Conservation (phyloP, 805 yeast genomes). For the Priceomyces melissophilus region DNA sequence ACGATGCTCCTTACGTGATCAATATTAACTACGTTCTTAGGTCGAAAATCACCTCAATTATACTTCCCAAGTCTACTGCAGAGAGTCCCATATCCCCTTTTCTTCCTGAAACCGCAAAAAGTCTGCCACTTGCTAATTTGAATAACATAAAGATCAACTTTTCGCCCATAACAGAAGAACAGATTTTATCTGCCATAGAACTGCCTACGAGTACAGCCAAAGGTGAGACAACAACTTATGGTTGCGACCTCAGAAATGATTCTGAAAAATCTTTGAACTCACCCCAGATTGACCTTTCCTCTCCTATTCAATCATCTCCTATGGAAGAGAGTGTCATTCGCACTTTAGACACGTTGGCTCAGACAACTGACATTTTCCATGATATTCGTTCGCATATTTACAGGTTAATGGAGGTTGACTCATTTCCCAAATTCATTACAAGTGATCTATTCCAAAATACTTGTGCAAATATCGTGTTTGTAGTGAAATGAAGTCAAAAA, state of each 20-base stretch:
- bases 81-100: not conserved
- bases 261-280: not conserved
- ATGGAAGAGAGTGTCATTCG: slow-evolving; percentile 1
- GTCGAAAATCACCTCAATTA: slow-evolving; percentile 33
- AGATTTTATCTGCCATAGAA: too few relatives aligned
- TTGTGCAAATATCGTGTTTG: slow-evolving; percentile 4
- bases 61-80: slow-evolving; percentile 8
- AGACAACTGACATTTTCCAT: slow-evolving; percentile 36
- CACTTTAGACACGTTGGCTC: slow-evolving; percentile 11
- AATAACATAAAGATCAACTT: too few relatives aligned
- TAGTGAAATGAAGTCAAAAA: not conserved
- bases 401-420: slow-evolving; percentile 66
- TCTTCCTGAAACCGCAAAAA: not conserved
- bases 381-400: slow-evolving; percentile 49
- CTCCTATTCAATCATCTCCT: slow-evolving; percentile 8
- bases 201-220: too few relatives aligned
- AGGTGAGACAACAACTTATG: too few relatives aligned
- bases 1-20: slow-evolving; percentile 65
- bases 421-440: slow-evolving; percentile 62
- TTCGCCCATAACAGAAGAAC: too few relatives aligned
- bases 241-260: too few relatives aligned
- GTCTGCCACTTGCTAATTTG: too few relatives aligned
- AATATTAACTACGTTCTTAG: slow-evolving; percentile 61
- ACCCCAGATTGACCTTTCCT: not conserved
- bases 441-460: slow-evolving; percentile 21